These are phyloP conservation scores for Herpotrichia juniperi DNA, from an alignment of 2,329 filamentous ascomycete genomes.

Conservation along the genomic window DNA sequence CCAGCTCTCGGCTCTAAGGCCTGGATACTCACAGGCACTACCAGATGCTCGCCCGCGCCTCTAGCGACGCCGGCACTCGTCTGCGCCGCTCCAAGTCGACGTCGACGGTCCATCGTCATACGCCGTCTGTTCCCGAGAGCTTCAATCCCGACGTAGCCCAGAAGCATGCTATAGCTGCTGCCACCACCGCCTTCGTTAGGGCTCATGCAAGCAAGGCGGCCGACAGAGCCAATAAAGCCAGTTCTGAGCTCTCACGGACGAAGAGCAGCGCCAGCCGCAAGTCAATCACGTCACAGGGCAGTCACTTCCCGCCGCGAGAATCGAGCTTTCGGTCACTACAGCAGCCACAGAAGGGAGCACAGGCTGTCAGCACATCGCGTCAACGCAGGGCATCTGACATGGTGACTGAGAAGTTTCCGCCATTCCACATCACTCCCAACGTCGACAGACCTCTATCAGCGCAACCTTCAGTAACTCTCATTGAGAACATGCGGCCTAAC, in stretches of 20 bases:
- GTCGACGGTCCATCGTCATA: constrained; percentile 35
- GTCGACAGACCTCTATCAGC: constrained; percentile 21
- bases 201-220: constrained; percentile 31
- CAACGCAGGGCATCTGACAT: constrained; percentile 16
- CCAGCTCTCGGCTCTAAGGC: neutral
- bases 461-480: constrained; percentile 27
- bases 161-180: constrained; percentile 46
- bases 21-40: neutral
- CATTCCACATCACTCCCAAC: constrained; percentile 21
- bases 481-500: constrained; percentile 30
- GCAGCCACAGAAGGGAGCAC: constrained; percentile 19
- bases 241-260: constrained; percentile 28
- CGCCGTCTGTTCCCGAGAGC: constrained; percentile 19
- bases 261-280: constrained; percentile 44
- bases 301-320: constrained; percentile 43
- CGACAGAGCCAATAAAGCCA: constrained; percentile 19
- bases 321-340: constrained; percentile 35
- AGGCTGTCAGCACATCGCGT: constrained; percentile 14
- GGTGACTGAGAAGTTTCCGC: constrained; percentile 26
- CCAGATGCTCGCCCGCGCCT: constrained; percentile 42
- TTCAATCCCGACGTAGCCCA: constrained; percentile 35
- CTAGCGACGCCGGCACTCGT: constrained; percentile 44
- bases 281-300: constrained; percentile 41
- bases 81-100: constrained; percentile 46
- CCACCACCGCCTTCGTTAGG: constrained; percentile 41